Evolutionary conservation across 768 basidiomycete genomes (phyloP).

Genomic region (Rhodotorula paludigena): DNA sequence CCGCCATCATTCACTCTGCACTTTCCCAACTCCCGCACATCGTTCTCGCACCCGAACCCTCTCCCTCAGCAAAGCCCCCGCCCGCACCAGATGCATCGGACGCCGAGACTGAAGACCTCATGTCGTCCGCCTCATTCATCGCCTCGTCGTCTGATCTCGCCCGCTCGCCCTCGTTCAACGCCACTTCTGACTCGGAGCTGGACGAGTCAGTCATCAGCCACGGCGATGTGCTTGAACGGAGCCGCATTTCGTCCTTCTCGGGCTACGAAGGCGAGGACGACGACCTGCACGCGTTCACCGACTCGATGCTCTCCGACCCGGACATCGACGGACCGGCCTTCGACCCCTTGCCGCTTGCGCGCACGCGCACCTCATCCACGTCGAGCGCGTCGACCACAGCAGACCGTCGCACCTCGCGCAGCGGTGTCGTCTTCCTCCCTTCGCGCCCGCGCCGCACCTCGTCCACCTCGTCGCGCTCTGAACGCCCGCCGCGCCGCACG

Average conservation of each 20-base stretch:
- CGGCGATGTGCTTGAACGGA: too few relatives aligned
- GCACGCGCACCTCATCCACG: too few relatives aligned
- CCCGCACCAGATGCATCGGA: not conserved
- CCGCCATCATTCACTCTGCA: constrained; percentile 48
- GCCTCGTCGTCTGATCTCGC: constrained; percentile 8
- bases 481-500: constrained; percentile 41
- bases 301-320: constrained; percentile 34
- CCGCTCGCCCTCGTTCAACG: constrained; percentile 3
- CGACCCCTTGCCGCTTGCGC: constrained; percentile 10
- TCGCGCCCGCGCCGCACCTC: too few relatives aligned
- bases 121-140: constrained; percentile 12
- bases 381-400: not conserved
- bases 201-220: constrained; percentile 27
- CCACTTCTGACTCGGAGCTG: constrained; percentile 8
- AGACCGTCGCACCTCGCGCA: not conserved
- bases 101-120: constrained; percentile 1
- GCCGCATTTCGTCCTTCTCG: too few relatives aligned
- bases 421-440: constrained; percentile 6
- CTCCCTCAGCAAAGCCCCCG: not conserved
- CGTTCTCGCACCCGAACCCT: not conserved
- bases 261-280: not conserved
- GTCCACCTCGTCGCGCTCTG: constrained; percentile 38
- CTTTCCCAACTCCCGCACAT: constrained; percentile 43
- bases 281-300: constrained; percentile 14
- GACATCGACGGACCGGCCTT: constrained; percentile 19